Percentiles rank a stretch among this genome's conserved stretches.
Conservation (phyloP, 108 stramenopile species). For the Nitzschia palea region DNA sequence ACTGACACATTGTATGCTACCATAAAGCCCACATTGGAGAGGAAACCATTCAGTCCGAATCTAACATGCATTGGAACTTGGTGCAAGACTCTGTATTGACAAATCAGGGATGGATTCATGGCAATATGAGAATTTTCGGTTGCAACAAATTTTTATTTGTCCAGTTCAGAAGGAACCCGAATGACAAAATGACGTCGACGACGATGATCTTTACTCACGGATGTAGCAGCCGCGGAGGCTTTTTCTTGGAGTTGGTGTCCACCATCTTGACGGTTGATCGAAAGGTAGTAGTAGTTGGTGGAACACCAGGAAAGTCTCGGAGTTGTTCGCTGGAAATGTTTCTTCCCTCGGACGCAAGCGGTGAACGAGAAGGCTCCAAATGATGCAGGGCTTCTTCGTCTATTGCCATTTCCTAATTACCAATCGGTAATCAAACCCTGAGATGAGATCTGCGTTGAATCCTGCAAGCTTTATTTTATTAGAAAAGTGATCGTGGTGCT, state of each 20-base stretch:
- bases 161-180: too few relatives aligned
- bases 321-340: neutral
- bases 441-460: too few relatives aligned
- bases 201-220: too few relatives aligned
- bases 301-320: conserved; percentile 8
- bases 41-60: conserved; percentile 71
- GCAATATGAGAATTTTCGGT: too few relatives aligned
- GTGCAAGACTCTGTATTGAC: conserved; percentile 49
- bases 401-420: neutral
- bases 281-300: neutral
- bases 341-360: neutral
- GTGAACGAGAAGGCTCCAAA: conserved; percentile 4
- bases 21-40: conserved; percentile 77
- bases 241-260: conserved; percentile 14
- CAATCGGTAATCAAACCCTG: too few relatives aligned
- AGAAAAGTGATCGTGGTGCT: too few relatives aligned
- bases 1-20: conserved; percentile 72
- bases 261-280: conserved; percentile 10
- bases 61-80: conserved; percentile 70
- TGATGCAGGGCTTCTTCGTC: conserved; percentile 18
- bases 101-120: too few relatives aligned
- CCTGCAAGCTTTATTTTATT: too few relatives aligned
- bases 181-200: too few relatives aligned
- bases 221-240: conserved; percentile 33
- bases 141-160: too few relatives aligned